Conservation (phyloP, 2,329 filamentous ascomycete species). For the Botrytis byssoidea region DNA sequence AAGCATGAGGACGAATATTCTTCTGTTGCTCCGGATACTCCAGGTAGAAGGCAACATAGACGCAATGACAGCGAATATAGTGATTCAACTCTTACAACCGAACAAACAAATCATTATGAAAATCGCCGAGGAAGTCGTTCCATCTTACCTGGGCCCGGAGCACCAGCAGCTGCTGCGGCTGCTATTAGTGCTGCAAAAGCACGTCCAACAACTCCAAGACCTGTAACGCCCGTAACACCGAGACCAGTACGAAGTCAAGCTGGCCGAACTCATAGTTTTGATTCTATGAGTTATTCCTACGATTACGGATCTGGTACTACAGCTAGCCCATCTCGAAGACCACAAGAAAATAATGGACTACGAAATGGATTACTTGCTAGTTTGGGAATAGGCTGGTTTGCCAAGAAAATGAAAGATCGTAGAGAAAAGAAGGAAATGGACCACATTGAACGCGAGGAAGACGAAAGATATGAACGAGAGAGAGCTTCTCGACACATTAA, state of each 20-base stretch:
- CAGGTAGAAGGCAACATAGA: constrained; percentile 48
- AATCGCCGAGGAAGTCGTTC: constrained; percentile 38
- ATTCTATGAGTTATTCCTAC: constrained; percentile 52
- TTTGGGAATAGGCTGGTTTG: constrained; percentile 67
- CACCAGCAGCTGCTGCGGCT: constrained; percentile 46
- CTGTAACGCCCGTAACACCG: constrained; percentile 31
- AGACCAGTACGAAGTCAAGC: constrained; percentile 46
- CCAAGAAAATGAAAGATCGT: constrained; percentile 61
- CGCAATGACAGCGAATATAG: constrained; percentile 45
- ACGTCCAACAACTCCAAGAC: constrained; percentile 36
- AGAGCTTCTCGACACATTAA: constrained; percentile 56
- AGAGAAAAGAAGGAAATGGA: constrained; percentile 44
- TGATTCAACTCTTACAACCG: constrained; percentile 41
- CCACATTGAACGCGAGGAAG: constrained; percentile 41
- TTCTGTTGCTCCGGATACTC: constrained; percentile 61
- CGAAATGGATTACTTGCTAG: constrained; percentile 54
- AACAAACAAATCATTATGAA: constrained; percentile 31
- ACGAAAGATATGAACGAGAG: constrained; percentile 52
- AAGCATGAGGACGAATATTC: constrained; percentile 58
- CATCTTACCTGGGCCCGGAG: constrained; percentile 48
- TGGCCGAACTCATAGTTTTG: constrained; percentile 47
- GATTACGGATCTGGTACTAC: constrained; percentile 48
- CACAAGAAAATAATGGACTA: constrained; percentile 35
- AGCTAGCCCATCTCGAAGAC: constrained; percentile 55
- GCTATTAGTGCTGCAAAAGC: constrained; percentile 49